A percentile compares a stretch with the other conserved stretches of the same genome.
phyloP scores from a whole-genome alignment of 2,329 filamentous ascomycete species.

The Stagonosporopsis vannaccii region DNA sequence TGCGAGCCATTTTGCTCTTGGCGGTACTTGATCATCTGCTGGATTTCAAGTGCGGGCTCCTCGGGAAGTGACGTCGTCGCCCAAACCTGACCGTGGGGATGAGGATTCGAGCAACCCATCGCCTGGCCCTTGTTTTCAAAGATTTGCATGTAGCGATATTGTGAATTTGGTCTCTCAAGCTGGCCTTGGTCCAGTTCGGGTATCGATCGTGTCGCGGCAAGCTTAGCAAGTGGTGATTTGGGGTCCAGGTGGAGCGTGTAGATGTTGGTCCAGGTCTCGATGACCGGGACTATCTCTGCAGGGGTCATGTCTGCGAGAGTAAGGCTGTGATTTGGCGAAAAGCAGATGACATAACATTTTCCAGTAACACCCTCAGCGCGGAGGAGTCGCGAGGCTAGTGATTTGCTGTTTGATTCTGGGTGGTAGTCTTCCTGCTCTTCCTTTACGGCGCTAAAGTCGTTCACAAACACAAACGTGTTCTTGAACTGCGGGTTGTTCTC shows the following conservation, averaged over 20 bases:
- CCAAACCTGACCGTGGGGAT: slow-evolving; percentile 97
- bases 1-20: slow-evolving; percentile 74
- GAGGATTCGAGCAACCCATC: slow-evolving; percentile 98
- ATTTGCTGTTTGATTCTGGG: slow-evolving; percentile 57
- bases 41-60: slow-evolving; percentile 81
- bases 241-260: slow-evolving; percentile 83
- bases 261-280: slow-evolving; percentile 90
- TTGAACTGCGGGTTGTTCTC: slow-evolving; percentile 86
- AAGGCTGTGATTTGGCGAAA: slow-evolving; percentile 87
- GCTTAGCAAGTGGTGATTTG: slow-evolving; percentile 67
- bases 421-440: slow-evolving; percentile 86
- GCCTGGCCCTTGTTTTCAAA: slow-evolving; percentile 98
- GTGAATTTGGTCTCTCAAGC: slow-evolving; percentile 66
- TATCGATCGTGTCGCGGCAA: slow-evolving; percentile 56
- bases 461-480: slow-evolving; percentile 91
- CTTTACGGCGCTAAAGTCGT: slow-evolving; percentile 97
- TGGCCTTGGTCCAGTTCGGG: slow-evolving; percentile 56
- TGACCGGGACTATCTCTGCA: slow-evolving; percentile 77
- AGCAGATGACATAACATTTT: slow-evolving; percentile 96
- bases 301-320: slow-evolving; percentile 90
- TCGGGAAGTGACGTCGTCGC: slow-evolving; percentile 90
- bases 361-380: slow-evolving; percentile 87
- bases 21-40: slow-evolving; percentile 80
- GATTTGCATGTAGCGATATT: slow-evolving; percentile 98
- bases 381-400: slow-evolving; percentile 76